Base-by-base conservation (phyloP, 306 rosid genomes). In the Macrotyloma uniflorum region DNA sequence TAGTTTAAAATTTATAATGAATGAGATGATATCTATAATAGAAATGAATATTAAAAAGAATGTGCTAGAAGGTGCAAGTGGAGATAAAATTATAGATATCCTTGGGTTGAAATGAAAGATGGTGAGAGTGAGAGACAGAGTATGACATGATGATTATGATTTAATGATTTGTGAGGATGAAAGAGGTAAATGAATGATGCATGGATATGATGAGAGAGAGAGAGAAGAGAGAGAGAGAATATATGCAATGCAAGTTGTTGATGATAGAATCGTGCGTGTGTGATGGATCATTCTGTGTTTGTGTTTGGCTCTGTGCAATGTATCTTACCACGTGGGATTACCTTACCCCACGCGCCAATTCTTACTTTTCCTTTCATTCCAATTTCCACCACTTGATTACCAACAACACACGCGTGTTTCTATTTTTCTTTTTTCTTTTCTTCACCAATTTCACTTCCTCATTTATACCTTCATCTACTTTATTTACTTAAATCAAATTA, bases 231-330 rank as follows among this genome's bases (percentile, higher is more conserved):
- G 19, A 22, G 30, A 8, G 46, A 8, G 83, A 79, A 79, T 79
- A 68, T 46, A 33, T 76, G 69, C 83, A 72, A 24, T 76, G 74
- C 85, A 72, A 80, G 53, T 80, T 75, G 53, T 80, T 75, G 87
- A 45, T 74, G 22, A 53, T 79, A 19, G 43, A 61, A 50, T 67
- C 54, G n/a, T n/a, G n/a, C n/a, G n/a, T n/a, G n/a, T n/a, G n/a
- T n/a, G n/a, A n/a, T n/a, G n/a, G n/a, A n/a, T n/a, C n/a, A n/a
- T n/a, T n/a, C n/a, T n/a, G n/a, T n/a, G n/a, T n/a, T 4, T 7
- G 64, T 79, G 20, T 62, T 54, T 64, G 72, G 66, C 45, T 8
- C 16, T 49, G 70, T 85, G 64, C 85, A 80, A 58, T 84, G 88
- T 40, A 84, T 84, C 83, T 65, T 30, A 67, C 22, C 73, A 70